These are phyloP conservation scores for Echria macrotheca DNA, from an alignment of 495 filamentous ascomycete species.

Conservation along the genomic window DNA sequence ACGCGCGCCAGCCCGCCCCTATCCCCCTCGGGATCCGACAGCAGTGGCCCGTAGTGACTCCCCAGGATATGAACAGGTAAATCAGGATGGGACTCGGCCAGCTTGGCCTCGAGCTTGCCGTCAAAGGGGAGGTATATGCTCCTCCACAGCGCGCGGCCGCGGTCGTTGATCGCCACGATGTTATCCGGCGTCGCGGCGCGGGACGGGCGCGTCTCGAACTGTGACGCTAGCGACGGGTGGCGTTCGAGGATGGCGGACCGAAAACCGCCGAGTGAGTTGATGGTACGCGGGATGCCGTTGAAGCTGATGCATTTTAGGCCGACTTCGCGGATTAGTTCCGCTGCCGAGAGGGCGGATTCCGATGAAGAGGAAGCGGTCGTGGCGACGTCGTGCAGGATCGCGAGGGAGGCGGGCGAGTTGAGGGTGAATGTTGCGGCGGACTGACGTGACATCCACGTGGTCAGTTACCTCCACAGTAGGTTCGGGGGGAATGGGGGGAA, in stretches of 20 bases:
- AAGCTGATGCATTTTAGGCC: constrained; percentile 79
- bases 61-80: constrained; percentile 71
- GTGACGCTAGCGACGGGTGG: constrained; percentile 40
- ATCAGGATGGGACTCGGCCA: constrained; percentile 67
- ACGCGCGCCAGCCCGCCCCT: constrained; percentile 37
- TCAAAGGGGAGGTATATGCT: constrained; percentile 69
- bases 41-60: constrained; percentile 62
- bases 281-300: constrained; percentile 77
- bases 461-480: no score
- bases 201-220: constrained; percentile 45
- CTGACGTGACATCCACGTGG: no score
- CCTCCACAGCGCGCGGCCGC: constrained; percentile 62
- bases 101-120: constrained; percentile 57
- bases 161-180: constrained; percentile 43
- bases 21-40: constrained; percentile 53
- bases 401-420: constrained; percentile 31
- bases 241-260: constrained; percentile 45
- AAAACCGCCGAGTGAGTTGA: constrained; percentile 71
- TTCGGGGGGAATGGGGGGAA: no score
- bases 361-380: constrained; percentile 22
- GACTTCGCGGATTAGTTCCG: constrained; percentile 72
- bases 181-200: constrained; percentile 44
- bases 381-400: constrained; percentile 44
- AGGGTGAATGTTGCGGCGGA: constrained; percentile 35
- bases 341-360: constrained; percentile 43